Evolutionary conservation across 2,329 filamentous ascomycete species (phyloP), one percentile per base, ranked within the genome.

Genomic region (Apiospora pterosperma): DNA sequence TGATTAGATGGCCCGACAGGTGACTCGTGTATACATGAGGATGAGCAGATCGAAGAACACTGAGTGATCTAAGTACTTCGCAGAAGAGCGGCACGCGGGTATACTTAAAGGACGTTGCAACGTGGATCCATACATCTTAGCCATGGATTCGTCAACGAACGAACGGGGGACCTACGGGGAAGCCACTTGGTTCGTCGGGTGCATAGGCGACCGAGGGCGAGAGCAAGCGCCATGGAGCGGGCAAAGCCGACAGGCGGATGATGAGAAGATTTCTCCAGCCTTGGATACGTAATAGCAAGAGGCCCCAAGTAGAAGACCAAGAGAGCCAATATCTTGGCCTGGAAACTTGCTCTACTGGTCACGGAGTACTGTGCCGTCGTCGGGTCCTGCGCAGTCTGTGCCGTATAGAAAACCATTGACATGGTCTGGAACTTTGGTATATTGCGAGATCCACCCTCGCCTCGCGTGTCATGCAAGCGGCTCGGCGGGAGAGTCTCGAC

Each of bases 401-500:
- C 23, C 42, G 42, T 48, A 14, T 31, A 19, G 19, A 6, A 14
- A 7, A 7, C 5, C 6, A 28, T 28, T 31, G 44, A 21, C 44
- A 52, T 34, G 48, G 2, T 5, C 11, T 38, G 12, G 2, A 38
- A 38, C 7, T 16, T 3, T 55, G 25, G 16, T 1, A 5, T 16
- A n/a, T n/a, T n/a, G n/a, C n/a, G n/a, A n/a, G 38, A 42, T 61
- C 59, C 59, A 61, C 36, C 21, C 25, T 55, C 48, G 48, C 48
- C 48, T 55, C 48, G 25, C 48, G 48, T 55, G 48, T 34, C 48
- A 55, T 55, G 48, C 48, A 25, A 55, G 31, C 48, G 48, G 31
- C 25, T 28, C 48, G 62, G 62, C 65, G 39, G 60, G 59, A 55
- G 58, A 62, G 21, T 36, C 59, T 25, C 7, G 59, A 23, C 48